phyloP scores from a whole-genome alignment of 1,284 basidiomycete genomes.

The Cutaneotrichosporon sp. region DNA sequence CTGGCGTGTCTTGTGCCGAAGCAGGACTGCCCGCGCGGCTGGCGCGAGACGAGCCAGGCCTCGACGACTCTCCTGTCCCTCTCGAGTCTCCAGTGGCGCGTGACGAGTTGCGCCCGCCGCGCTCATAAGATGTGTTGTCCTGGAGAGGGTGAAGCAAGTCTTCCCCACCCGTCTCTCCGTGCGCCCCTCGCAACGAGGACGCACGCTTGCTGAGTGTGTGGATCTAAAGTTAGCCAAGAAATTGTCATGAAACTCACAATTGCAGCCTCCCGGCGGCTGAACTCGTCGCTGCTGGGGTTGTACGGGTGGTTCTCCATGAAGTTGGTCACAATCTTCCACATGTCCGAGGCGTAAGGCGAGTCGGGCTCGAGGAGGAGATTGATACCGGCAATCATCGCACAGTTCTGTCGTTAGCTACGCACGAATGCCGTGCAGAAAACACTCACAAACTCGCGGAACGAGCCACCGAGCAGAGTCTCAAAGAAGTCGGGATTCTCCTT shows the following conservation, averaged over 20 bases:
- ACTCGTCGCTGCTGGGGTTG: constrained; percentile 39
- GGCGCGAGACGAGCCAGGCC: constrained; percentile 6
- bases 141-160: constrained; percentile 1
- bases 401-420: constrained; percentile 34
- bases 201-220: constrained; percentile 43
- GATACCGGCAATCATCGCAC: constrained; percentile 52
- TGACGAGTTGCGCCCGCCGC: neutral
- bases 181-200: neutral
- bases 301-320: constrained; percentile 46
- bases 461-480: constrained; percentile 44
- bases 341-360: constrained; percentile 34
- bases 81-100: neutral
- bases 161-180: neutral
- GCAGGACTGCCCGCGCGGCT: neutral
- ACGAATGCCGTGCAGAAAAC: constrained; percentile 15
- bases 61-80: neutral
- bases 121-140: constrained; percentile 36
- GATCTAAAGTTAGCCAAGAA: constrained; percentile 26
- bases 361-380: constrained; percentile 46
- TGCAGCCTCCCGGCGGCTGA: constrained; percentile 45
- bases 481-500: constrained; percentile 46
- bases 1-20: neutral
- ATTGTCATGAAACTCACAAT: constrained; percentile 35
- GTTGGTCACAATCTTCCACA: constrained; percentile 41
- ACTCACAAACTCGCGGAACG: constrained; percentile 51